Conservation (phyloP, 257 asterid genomes). For the Catharanthus roseus region DNA sequence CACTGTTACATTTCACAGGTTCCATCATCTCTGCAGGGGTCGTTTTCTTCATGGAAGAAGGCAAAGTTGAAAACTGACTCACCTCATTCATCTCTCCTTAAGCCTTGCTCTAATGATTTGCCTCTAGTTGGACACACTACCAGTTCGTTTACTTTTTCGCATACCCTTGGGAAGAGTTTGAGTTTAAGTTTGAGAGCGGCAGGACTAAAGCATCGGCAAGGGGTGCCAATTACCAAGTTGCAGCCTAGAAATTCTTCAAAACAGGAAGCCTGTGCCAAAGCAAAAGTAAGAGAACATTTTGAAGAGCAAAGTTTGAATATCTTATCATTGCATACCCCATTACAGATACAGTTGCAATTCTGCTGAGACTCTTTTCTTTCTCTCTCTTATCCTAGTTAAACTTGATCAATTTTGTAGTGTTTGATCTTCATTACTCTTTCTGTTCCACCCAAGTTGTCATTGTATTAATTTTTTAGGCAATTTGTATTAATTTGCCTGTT, state of each 20-base stretch:
- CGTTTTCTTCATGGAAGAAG: slow-evolving; percentile 47
- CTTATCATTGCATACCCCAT: slow-evolving; percentile 57
- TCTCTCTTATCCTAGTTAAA: neutral
- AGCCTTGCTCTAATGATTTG: slow-evolving; percentile 7
- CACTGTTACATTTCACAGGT: slow-evolving; percentile 35
- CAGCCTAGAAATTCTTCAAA: slow-evolving; percentile 29
- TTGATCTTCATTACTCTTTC: no score
- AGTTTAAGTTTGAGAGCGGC: slow-evolving; percentile 44
- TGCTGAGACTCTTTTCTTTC: neutral
- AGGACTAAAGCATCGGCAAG: slow-evolving; percentile 19
- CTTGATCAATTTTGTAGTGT: slow-evolving; percentile 38
- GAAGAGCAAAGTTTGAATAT: slow-evolving; percentile 39
- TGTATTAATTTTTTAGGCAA: no score
- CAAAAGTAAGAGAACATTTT: slow-evolving; percentile 19
- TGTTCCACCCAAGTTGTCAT: no score
- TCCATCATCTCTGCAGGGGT: slow-evolving; percentile 49
- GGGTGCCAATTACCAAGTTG: slow-evolving; percentile 22
- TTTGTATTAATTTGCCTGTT: no score
- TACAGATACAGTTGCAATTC: slow-evolving; percentile 19
- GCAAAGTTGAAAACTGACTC: slow-evolving; percentile 25
- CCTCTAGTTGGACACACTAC: slow-evolving; percentile 17
- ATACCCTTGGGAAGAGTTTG: slow-evolving; percentile 21
- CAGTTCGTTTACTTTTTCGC: slow-evolving; percentile 38
- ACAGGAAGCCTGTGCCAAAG: slow-evolving; percentile 24
- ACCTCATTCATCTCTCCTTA: slow-evolving; percentile 11